phyloP scores from a whole-genome alignment of 805 yeast species.

The Yarrowia sp. region DNA sequence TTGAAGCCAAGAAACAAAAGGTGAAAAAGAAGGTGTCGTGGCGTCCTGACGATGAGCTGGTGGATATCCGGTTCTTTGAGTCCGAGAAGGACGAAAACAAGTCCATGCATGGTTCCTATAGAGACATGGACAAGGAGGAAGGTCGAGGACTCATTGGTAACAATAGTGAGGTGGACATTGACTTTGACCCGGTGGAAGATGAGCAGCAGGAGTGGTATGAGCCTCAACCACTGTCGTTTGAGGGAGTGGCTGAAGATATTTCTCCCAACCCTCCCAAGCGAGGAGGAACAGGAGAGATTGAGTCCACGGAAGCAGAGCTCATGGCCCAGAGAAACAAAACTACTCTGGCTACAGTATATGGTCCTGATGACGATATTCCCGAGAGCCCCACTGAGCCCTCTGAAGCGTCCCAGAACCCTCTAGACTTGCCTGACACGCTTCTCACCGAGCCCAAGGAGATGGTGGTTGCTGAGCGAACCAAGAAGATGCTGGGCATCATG shows the following conservation, averaged over 20 bases:
- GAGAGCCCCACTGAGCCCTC: background rate
- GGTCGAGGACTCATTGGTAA: constrained; percentile 21
- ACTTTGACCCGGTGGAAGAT: constrained; percentile 20
- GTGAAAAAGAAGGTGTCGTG: constrained; percentile 14
- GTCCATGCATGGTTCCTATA: background rate
- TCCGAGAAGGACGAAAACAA: constrained; percentile 6
- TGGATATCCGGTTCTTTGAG: constrained; percentile 21
- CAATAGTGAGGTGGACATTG: constrained; percentile 12
- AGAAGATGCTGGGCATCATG: constrained; percentile 22
- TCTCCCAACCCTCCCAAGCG: constrained; percentile 11
- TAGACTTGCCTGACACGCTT: background rate
- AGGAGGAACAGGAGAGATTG: background rate
- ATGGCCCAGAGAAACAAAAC: constrained; percentile 13
- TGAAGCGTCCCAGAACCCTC: constrained; percentile 13
- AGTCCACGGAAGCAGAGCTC: background rate
- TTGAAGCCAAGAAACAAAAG: constrained; percentile 16
- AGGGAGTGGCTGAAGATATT: background rate
- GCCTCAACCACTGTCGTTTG: background rate
- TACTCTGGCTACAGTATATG: constrained; percentile 1
- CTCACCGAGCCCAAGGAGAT: constrained; percentile 1
- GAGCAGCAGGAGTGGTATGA: constrained; percentile 18
- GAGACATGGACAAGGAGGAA: constrained; percentile 24
- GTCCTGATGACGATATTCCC: background rate
- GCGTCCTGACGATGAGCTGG: constrained; percentile 7
- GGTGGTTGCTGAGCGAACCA: constrained; percentile 14